Conservation (phyloP, 768 basidiomycete species). For the Lactarius trivialis region DNA sequence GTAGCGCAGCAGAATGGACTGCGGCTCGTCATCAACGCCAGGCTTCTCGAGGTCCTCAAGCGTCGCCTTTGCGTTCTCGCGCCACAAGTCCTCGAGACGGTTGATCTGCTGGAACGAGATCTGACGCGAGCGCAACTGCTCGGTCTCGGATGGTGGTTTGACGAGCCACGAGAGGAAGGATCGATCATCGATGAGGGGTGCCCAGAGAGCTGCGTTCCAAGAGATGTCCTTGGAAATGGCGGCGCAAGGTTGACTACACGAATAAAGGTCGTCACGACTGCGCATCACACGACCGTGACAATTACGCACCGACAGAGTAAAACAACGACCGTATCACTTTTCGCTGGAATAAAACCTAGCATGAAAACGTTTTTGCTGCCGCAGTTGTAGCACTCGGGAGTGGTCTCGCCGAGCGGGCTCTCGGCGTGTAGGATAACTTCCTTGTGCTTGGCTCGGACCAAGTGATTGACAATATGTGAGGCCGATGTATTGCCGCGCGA, state of each 20-base stretch:
- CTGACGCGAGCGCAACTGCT: slow-evolving; percentile 92
- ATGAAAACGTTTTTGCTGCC: slow-evolving; percentile 99
- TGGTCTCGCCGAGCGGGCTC: slow-evolving; percentile 92
- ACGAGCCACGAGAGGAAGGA: slow-evolving; percentile 99
- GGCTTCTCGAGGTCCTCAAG: slow-evolving; percentile 96
- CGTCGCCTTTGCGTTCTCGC: slow-evolving; percentile 90
- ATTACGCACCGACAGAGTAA: slow-evolving; percentile 82
- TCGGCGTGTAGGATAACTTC: slow-evolving; percentile 96
- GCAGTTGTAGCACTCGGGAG: slow-evolving; percentile 98
- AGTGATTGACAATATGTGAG: slow-evolving; percentile 98
- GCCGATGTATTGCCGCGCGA: slow-evolving; percentile 96
- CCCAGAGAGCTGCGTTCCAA: slow-evolving; percentile 98
- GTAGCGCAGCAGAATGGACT: slow-evolving; percentile 82
- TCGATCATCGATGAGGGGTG: slow-evolving; percentile 95
- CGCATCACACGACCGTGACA: neutral
- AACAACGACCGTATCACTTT: slow-evolving; percentile 98
- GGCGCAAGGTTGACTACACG: slow-evolving; percentile 87
- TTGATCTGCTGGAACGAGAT: slow-evolving; percentile 97
- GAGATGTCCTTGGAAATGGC: slow-evolving; percentile 96
- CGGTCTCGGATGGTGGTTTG: slow-evolving; percentile 93
- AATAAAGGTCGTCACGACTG: slow-evolving; percentile 9
- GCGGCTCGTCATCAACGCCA: slow-evolving; percentile 96
- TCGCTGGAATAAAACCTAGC: slow-evolving; percentile 98
- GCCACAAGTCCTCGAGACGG: slow-evolving; percentile 95
- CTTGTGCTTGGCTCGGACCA: slow-evolving; percentile 98